Conservation (phyloP, 2,329 filamentous ascomycete species). For the Xylariaceae sp. region DNA sequence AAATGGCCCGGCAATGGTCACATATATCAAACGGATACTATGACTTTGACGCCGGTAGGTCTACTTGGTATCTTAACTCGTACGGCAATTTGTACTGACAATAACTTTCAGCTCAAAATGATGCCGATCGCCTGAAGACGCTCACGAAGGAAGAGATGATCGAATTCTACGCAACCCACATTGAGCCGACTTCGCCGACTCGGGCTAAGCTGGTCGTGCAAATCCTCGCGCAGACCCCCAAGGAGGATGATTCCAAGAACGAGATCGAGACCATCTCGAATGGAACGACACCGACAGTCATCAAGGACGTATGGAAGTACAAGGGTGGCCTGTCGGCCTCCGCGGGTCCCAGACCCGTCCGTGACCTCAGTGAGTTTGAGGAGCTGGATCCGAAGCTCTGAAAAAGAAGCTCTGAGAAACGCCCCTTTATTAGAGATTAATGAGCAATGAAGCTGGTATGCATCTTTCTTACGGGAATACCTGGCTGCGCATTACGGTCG, state of each 20-base stretch:
- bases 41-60: conserved; percentile 79
- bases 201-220: conserved; percentile 84
- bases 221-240: conserved; percentile 65
- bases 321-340: conserved; percentile 71
- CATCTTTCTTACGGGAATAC: too few relatives aligned
- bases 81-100: conserved; percentile 17
- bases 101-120: conserved; percentile 56
- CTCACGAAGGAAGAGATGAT: conserved; percentile 76
- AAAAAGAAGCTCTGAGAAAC: conserved; percentile 22
- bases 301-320: conserved; percentile 74
- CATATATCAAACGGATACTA: conserved; percentile 83
- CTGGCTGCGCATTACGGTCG: too few relatives aligned
- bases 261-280: conserved; percentile 38
- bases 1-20: conserved; percentile 75
- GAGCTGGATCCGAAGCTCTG: conserved; percentile 78
- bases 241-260: conserved; percentile 38
- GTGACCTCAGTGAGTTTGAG: conserved; percentile 77
- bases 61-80: neutral
- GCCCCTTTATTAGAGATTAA: neutral
- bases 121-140: conserved; percentile 67
- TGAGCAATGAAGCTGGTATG: too few relatives aligned
- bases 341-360: conserved; percentile 65
- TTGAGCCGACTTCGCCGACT: conserved; percentile 65
- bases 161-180: conserved; percentile 70
- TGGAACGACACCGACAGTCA: conserved; percentile 53